Percentiles rank a stretch among this genome's conserved stretches.
These are phyloP conservation scores for Geoglossum cookeanum DNA, from an alignment of 2,329 filamentous ascomycete genomes.

Conservation along the genomic window DNA sequence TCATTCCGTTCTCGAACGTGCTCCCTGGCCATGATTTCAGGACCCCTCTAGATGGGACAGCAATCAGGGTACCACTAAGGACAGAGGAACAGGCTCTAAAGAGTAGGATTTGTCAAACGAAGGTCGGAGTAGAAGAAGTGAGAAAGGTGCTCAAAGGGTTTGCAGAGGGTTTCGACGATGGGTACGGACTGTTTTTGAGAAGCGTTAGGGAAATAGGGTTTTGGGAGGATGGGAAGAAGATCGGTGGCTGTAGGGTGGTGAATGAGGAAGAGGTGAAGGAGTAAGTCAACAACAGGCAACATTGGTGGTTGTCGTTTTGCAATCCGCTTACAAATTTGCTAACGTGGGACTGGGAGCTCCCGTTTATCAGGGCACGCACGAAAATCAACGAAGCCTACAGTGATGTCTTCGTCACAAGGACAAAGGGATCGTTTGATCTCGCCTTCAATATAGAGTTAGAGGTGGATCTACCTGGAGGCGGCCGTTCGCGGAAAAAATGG, in stretches of 20 bases:
- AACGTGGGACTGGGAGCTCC: background rate
- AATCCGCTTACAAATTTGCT: background rate
- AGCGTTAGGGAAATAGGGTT: constrained; percentile 14
- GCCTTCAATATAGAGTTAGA: background rate
- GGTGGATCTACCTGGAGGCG: constrained; percentile 1
- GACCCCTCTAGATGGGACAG: constrained; percentile 13
- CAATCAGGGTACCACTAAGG: constrained; percentile 19
- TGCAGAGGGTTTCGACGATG: constrained; percentile 13
- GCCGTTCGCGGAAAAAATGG: constrained; percentile 5
- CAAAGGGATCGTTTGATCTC: background rate
- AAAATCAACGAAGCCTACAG: background rate
- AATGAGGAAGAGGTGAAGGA: background rate
- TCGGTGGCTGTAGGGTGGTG: background rate
- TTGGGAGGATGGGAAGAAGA: background rate
- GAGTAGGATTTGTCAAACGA: constrained; percentile 15
- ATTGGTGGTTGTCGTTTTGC: too few species aligned
- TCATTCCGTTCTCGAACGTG: constrained; percentile 15
- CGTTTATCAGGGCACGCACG: background rate
- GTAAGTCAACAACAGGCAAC: background rate
- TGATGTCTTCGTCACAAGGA: background rate
- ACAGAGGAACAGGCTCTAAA: constrained; percentile 11
- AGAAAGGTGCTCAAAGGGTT: constrained; percentile 14
- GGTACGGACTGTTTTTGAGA: constrained; percentile 17
- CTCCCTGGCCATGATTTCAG: constrained; percentile 8
- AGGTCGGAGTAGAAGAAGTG: constrained; percentile 13